Evolutionary conservation across 2,329 filamentous ascomycete species (phyloP).

Genomic region (Diplodia seriata): DNA sequence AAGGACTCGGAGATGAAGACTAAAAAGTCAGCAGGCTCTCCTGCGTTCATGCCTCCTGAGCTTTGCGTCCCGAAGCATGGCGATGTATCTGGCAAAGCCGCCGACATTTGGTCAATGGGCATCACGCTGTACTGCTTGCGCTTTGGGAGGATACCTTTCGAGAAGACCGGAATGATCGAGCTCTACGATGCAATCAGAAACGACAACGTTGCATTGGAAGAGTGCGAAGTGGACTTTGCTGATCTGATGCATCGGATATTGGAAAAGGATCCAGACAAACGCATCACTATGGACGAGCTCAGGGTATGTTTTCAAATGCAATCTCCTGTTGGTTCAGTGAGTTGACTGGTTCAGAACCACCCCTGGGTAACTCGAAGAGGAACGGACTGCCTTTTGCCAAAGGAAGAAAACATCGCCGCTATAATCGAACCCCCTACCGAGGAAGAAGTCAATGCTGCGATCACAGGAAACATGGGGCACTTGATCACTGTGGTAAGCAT

Average conservation of each 20-base stretch:
- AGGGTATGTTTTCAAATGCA: slow-evolving; percentile 64
- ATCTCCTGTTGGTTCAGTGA: background rate
- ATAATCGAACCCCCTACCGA: slow-evolving; percentile 85
- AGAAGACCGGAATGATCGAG: slow-evolving; percentile 77
- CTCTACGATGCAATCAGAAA: slow-evolving; percentile 87
- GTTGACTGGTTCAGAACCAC: slow-evolving; percentile 68
- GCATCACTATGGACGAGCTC: slow-evolving; percentile 83
- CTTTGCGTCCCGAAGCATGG: slow-evolving; percentile 86
- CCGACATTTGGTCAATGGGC: slow-evolving; percentile 99
- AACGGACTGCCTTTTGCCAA: slow-evolving; percentile 76
- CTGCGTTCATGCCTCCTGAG: slow-evolving; percentile 92
- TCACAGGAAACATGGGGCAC: slow-evolving; percentile 87
- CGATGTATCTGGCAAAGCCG: slow-evolving; percentile 84
- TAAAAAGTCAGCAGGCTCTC: slow-evolving; percentile 90
- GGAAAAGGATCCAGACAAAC: slow-evolving; percentile 82
- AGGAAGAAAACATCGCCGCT: slow-evolving; percentile 84
- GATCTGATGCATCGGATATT: slow-evolving; percentile 77
- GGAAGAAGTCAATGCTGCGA: slow-evolving; percentile 86
- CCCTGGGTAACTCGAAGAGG: slow-evolving; percentile 89
- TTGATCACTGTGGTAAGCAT: slow-evolving; percentile 76
- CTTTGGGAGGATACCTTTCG: slow-evolving; percentile 88
- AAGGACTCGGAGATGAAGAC: slow-evolving; percentile 88
- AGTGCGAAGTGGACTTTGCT: slow-evolving; percentile 71
- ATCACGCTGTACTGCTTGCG: slow-evolving; percentile 91
- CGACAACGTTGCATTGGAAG: slow-evolving; percentile 67